These are phyloP conservation scores for Blastobotrys illinoisensis DNA, from an alignment of 1,139 yeast species.

Conservation along the genomic window DNA sequence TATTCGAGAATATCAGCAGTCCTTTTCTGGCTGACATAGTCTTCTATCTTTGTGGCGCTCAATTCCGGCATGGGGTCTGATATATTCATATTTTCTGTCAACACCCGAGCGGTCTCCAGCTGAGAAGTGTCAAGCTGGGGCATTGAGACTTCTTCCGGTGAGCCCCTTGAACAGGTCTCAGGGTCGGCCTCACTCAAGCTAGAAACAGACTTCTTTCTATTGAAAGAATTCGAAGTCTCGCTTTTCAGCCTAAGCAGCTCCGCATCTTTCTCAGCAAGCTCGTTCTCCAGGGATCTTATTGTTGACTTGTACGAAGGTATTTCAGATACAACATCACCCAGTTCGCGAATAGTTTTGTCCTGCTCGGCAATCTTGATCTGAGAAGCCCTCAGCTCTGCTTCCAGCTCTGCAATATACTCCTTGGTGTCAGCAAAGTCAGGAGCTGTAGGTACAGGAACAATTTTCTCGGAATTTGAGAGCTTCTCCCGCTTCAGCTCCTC, in stretches of 20 bases:
- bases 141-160: too few relatives aligned
- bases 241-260: background rate
- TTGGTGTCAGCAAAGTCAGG: background rate
- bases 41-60: background rate
- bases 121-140: too few relatives aligned
- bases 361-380: slow-evolving; percentile 7
- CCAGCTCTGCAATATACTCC: slow-evolving; percentile 14
- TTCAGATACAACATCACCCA: slow-evolving; percentile 1
- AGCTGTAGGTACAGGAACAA: background rate
- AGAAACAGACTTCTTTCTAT: background rate
- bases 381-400: slow-evolving; percentile 8
- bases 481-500: background rate
- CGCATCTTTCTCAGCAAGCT: background rate
- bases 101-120: background rate
- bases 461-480: background rate
- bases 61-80: background rate
- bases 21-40: background rate
- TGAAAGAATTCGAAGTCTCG: background rate
- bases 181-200: background rate
- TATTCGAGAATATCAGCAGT: background rate
- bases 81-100: background rate
- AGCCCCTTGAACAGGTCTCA: too few relatives aligned
- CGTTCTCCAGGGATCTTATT: background rate
- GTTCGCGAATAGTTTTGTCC: slow-evolving; percentile 12
- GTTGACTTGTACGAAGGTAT: background rate